phyloP scores from a whole-genome alignment of 2,329 filamentous ascomycete species.

The Alternaria novae-zelandiae region DNA sequence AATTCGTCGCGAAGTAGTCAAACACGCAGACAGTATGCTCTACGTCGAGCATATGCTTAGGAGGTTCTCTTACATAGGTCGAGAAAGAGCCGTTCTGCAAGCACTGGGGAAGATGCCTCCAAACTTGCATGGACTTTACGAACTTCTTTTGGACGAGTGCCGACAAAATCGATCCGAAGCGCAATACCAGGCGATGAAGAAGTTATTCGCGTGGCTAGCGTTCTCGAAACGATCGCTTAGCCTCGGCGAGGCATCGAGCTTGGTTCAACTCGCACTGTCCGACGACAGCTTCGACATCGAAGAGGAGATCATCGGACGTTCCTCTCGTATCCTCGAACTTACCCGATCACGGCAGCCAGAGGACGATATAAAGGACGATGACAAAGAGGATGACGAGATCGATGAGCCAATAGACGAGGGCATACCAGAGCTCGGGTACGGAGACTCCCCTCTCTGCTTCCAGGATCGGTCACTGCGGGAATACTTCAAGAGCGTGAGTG shows the following conservation, averaged over 20 bases:
- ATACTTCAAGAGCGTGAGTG: conserved; percentile 24
- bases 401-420: conserved; percentile 5
- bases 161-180: conserved; percentile 19
- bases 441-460: conserved; percentile 17
- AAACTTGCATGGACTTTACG: conserved; percentile 20
- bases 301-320: conserved; percentile 25
- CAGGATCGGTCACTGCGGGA: conserved; percentile 30
- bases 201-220: conserved; percentile 30
- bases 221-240: conserved; percentile 27
- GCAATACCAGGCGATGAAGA: conserved; percentile 24
- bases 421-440: conserved; percentile 6
- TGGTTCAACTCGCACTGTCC: conserved; percentile 15
- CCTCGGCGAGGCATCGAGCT: conserved; percentile 19
- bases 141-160: conserved; percentile 23
- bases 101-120: conserved; percentile 30
- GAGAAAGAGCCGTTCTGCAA: conserved; percentile 44
- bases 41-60: conserved; percentile 48
- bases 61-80: conserved; percentile 38
- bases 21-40: conserved; percentile 44
- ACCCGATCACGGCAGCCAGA: conserved; percentile 4
- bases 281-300: conserved; percentile 18
- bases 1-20: conserved; percentile 38
- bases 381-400: conserved; percentile 12
- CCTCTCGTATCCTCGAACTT: conserved; percentile 26
- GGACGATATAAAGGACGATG: conserved; percentile 18